Evolutionary conservation across 2,329 filamentous ascomycete genomes (phyloP).

Genomic region (Remersonia thermophila): DNA sequence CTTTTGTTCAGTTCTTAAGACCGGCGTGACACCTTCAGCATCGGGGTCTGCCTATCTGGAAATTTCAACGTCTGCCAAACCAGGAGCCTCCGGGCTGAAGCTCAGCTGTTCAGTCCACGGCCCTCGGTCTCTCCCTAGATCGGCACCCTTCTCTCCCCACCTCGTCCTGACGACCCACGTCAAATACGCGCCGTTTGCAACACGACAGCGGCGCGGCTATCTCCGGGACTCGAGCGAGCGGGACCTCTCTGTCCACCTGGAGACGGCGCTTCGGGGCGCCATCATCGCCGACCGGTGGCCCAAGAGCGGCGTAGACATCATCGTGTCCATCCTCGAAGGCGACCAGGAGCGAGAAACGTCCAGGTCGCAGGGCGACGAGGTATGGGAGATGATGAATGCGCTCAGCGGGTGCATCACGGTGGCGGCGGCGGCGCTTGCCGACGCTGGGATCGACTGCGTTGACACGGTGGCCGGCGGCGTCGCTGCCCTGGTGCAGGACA

Average conservation of each 20-base stretch:
- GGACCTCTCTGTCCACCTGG: conserved; percentile 80
- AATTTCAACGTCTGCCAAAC: conserved; percentile 36
- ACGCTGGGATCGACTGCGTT: conserved; percentile 92
- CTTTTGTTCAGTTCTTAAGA: conserved; percentile 61
- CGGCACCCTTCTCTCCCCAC: conserved; percentile 83
- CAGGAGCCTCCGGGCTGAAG: conserved; percentile 53
- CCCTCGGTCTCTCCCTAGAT: conserved; percentile 78
- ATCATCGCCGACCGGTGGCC: conserved; percentile 93
- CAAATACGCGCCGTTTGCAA: conserved; percentile 93
- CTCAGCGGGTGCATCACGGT: conserved; percentile 87
- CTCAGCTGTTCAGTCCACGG: conserved; percentile 89
- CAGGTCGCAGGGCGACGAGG: conserved; percentile 41
- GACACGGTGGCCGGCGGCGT: conserved; percentile 84
- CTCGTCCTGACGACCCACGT: conserved; percentile 85
- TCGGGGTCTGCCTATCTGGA: conserved; percentile 86
- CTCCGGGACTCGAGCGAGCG: conserved; percentile 75
- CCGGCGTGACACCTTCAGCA: conserved; percentile 82
- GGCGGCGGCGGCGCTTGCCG: conserved; percentile 80
- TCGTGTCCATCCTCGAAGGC: conserved; percentile 84
- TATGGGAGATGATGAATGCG: conserved; percentile 86
- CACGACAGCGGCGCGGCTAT: conserved; percentile 69
- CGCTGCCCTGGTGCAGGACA: conserved; percentile 55
- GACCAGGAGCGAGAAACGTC: conserved; percentile 60
- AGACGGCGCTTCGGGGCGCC: conserved; percentile 78
- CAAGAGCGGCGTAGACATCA: conserved; percentile 95